Conservation (phyloP, 495 filamentous ascomycete genomes). For the Rostrohypoxylon terebratum region DNA sequence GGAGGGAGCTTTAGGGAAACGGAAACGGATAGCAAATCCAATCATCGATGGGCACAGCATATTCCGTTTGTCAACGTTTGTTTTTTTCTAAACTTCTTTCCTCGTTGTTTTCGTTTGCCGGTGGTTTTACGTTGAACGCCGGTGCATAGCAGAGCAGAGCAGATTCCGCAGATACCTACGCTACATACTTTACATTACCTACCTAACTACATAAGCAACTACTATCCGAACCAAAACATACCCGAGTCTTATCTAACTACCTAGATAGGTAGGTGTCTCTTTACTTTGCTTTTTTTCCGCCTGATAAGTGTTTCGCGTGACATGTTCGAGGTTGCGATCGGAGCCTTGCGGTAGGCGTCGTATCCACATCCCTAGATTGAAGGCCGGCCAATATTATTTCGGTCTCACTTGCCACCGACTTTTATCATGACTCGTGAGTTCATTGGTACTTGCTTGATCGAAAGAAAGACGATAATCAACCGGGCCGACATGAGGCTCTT, state of each 20-base stretch:
- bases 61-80: conserved; percentile 20
- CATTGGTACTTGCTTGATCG: too few species aligned
- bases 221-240: neutral
- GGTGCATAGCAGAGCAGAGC: conserved; percentile 2
- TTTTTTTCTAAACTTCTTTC: neutral
- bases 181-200: conserved; percentile 2
- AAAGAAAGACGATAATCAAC: too few species aligned
- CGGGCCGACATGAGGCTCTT: too few species aligned
- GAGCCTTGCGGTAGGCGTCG: too few species aligned
- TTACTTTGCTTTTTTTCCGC: neutral
- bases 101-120: conserved; percentile 14
- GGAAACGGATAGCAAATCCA: conserved; percentile 14
- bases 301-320: neutral
- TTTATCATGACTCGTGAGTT: too few species aligned
- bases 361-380: too few species aligned
- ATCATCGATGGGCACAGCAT: neutral
- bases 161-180: conserved; percentile 29
- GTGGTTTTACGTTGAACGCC: neutral
- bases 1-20: conserved; percentile 4
- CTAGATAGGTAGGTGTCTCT: neutral
- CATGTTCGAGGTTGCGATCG: too few species aligned
- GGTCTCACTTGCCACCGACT: too few species aligned
- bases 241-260: neutral
- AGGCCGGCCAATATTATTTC: too few species aligned
- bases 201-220: neutral